Conservation (phyloP, 2,329 filamentous ascomycete species). For the Lomentospora prolificans region DNA sequence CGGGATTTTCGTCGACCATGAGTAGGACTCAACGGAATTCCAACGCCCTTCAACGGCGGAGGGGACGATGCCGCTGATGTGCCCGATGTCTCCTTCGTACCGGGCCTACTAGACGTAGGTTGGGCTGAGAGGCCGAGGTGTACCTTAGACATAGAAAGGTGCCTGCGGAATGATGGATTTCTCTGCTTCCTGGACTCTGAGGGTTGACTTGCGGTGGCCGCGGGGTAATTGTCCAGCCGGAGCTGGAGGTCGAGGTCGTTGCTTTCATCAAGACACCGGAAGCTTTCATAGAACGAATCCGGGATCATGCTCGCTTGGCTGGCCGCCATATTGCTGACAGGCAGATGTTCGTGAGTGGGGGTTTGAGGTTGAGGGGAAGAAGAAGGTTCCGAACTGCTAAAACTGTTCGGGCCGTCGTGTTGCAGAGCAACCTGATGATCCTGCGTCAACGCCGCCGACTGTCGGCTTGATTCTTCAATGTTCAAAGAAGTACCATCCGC, state of each 20-base stretch:
- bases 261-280: constrained; percentile 66
- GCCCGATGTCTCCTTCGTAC: constrained; percentile 29
- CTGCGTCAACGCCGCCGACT: background rate
- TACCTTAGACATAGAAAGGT: constrained; percentile 60
- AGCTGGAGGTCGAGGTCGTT: constrained; percentile 59
- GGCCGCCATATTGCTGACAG: constrained; percentile 10
- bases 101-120: constrained; percentile 37
- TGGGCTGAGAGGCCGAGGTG: constrained; percentile 47
- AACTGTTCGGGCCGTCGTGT: constrained; percentile 17
- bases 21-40: constrained; percentile 14
- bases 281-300: constrained; percentile 54
- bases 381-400: constrained; percentile 13
- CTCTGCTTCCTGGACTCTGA: background rate
- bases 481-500: background rate
- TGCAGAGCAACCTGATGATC: background rate
- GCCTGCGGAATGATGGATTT: constrained; percentile 55
- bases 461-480: background rate
- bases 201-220: constrained; percentile 24
- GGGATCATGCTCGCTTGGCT: constrained; percentile 24
- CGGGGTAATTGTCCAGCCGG: constrained; percentile 55
- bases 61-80: constrained; percentile 17
- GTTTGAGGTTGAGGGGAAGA: constrained; percentile 18
- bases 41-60: constrained; percentile 17
- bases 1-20: constrained; percentile 43
- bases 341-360: constrained; percentile 18